phyloP scores from a whole-genome alignment of 441 rosid species.

The Populus tomentosa region DNA sequence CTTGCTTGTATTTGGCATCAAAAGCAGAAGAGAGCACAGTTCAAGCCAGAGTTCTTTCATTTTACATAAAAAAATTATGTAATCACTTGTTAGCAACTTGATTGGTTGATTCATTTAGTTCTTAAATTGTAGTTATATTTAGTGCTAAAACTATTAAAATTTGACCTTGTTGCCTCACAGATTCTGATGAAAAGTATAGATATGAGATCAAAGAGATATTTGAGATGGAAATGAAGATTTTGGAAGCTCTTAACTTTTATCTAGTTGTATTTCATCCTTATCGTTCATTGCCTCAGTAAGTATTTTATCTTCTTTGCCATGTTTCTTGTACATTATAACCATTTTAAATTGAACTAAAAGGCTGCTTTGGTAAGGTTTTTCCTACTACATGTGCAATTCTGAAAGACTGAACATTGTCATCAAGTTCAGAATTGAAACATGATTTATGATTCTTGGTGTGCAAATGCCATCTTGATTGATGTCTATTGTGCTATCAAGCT shows the following conservation, averaged over 20 bases:
- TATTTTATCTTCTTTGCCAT: slow-evolving; percentile 13
- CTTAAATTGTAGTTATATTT: slow-evolving; percentile 9
- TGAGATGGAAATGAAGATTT: slow-evolving; percentile 97
- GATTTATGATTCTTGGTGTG: neutral
- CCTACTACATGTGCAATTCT: too few relatives aligned
- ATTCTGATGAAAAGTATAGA: slow-evolving; percentile 69
- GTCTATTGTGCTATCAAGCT: neutral
- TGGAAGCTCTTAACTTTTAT: slow-evolving; percentile 91
- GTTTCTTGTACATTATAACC: slow-evolving; percentile 1
- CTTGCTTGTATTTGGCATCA: slow-evolving; percentile 92
- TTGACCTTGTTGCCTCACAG: slow-evolving; percentile 39
- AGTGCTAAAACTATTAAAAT: slow-evolving; percentile 14
- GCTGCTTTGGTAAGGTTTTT: too few relatives aligned
- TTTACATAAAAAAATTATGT: slow-evolving; percentile 65
- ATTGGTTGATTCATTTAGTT: neutral
- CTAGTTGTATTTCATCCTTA: slow-evolving; percentile 94
- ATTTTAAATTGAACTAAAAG: neutral
- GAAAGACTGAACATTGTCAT: neutral
- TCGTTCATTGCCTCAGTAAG: slow-evolving; percentile 78
- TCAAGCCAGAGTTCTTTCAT: slow-evolving; percentile 75
- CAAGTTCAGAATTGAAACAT: neutral
- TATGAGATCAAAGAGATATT: slow-evolving; percentile 90
- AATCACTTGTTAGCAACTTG: slow-evolving; percentile 26
- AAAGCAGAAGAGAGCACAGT: slow-evolving; percentile 98
- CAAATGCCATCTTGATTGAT: neutral